Conservation (phyloP, 2,329 filamentous ascomycete genomes). For the Neophaeococcomyces mojaviensis region DNA sequence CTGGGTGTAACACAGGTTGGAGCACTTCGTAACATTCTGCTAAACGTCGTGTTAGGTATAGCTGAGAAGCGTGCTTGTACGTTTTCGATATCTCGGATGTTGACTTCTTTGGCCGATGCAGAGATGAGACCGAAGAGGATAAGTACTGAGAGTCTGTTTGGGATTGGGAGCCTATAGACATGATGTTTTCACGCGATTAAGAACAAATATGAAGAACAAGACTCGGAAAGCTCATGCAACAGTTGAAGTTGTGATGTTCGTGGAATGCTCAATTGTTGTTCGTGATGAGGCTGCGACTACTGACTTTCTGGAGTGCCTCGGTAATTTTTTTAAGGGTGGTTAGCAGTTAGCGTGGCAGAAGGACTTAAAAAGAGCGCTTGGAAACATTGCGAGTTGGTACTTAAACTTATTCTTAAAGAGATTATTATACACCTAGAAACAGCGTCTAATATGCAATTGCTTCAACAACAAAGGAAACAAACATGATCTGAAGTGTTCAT, state of each 20-base stretch:
- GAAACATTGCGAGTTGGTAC: no score
- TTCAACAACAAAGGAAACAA: background rate
- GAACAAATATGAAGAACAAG: background rate
- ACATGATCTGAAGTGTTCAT: background rate
- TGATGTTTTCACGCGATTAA: background rate
- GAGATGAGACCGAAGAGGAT: conserved; percentile 62
- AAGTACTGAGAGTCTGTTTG: conserved; percentile 47
- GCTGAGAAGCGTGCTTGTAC: conserved; percentile 86
- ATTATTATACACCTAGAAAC: no score
- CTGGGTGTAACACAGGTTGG: conserved; percentile 64
- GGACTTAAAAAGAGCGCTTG: no score
- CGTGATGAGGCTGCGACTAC: background rate
- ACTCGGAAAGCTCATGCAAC: background rate
- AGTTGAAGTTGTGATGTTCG: background rate
- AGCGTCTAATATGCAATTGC: background rate
- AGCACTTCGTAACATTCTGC: conserved; percentile 83
- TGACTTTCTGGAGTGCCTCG: conserved; percentile 1
- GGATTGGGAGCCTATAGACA: conserved; percentile 26
- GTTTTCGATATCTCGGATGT: conserved; percentile 70
- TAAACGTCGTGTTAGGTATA: conserved; percentile 88
- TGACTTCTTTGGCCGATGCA: conserved; percentile 51
- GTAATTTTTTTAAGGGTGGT: background rate
- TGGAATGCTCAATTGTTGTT: background rate
- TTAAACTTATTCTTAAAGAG: no score
- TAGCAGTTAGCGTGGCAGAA: no score